A percentile compares a stretch with the other conserved stretches of the same genome.
Conservation (phyloP, 2,329 filamentous ascomycete genomes). For the Grosmannia penicillata region DNA sequence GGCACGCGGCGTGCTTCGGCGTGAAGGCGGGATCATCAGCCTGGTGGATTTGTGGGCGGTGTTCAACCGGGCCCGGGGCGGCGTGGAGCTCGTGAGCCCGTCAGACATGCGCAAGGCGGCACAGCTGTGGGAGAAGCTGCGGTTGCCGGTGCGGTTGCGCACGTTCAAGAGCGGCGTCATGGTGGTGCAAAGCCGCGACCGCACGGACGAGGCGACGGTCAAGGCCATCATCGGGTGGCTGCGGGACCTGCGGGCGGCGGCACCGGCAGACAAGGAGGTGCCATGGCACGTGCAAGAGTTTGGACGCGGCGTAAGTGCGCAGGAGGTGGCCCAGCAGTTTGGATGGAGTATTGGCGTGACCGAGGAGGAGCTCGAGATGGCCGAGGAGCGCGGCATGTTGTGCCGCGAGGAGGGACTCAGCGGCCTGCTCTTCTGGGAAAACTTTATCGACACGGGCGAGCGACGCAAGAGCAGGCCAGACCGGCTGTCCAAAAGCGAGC, state of each 20-base stretch:
- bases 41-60: constrained; percentile 86
- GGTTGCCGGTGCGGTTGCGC: constrained; percentile 70
- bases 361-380: constrained; percentile 92
- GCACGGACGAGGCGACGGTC: constrained; percentile 83
- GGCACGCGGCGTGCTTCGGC: constrained; percentile 58
- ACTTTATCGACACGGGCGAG: constrained; percentile 42
- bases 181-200: constrained; percentile 77
- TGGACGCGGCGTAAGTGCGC: constrained; percentile 75
- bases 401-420: constrained; percentile 89
- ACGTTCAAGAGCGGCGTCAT: constrained; percentile 89
- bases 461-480: constrained; percentile 14
- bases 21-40: constrained; percentile 75
- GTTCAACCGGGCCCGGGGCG: constrained; percentile 85
- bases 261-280: constrained; percentile 40
- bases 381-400: constrained; percentile 73
- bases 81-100: constrained; percentile 87
- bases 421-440: constrained; percentile 87
- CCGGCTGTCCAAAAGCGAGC: constrained; percentile 23
- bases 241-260: constrained; percentile 50
- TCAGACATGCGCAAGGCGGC: constrained; percentile 85
- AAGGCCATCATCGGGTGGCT: constrained; percentile 65
- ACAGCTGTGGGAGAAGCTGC: constrained; percentile 72
- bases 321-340: constrained; percentile 78
- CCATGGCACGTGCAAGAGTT: constrained; percentile 65
- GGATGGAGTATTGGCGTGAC: constrained; percentile 97